phyloP scores from a whole-genome alignment of 1,139 yeast species.

The Debaryomyces udenii region DNA sequence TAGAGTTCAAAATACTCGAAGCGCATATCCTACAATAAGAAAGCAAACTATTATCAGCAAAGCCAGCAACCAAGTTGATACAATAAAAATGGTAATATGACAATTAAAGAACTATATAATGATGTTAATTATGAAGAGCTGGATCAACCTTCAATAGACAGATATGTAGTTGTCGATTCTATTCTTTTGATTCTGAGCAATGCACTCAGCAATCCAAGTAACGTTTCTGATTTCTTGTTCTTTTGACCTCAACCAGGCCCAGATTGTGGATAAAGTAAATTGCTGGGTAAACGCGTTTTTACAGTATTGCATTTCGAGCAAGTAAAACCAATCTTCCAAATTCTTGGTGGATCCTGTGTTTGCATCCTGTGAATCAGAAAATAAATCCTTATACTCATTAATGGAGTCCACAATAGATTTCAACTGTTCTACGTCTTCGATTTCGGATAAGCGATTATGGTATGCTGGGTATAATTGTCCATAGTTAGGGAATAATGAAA shows the following conservation, averaged over 20 bases:
- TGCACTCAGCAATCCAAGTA: constrained; percentile 98
- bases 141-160: constrained; percentile 49
- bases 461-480: constrained; percentile 83
- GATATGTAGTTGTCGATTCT: constrained; percentile 78
- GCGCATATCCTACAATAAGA: neutral
- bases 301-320: constrained; percentile 88
- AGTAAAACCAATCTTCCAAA: constrained; percentile 92
- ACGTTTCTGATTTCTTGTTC: constrained; percentile 97
- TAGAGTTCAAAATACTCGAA: neutral
- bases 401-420: constrained; percentile 71
- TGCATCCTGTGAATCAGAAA: constrained; percentile 47
- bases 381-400: constrained; percentile 73
- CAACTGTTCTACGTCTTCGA: constrained; percentile 86
- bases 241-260: constrained; percentile 96
- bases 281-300: constrained; percentile 95
- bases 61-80: no score
- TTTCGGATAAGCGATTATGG: constrained; percentile 67
- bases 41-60: no score
- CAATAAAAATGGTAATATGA: neutral
- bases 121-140: neutral
- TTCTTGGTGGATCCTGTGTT: constrained; percentile 51
- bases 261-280: constrained; percentile 84
- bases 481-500: constrained; percentile 70
- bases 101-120: constrained; percentile 4
- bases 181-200: constrained; percentile 83